Evolutionary conservation across 305 asterid species (phyloP), one percentile per base, ranked within the genome.

Genomic region (Rubia tinctorum): DNA sequence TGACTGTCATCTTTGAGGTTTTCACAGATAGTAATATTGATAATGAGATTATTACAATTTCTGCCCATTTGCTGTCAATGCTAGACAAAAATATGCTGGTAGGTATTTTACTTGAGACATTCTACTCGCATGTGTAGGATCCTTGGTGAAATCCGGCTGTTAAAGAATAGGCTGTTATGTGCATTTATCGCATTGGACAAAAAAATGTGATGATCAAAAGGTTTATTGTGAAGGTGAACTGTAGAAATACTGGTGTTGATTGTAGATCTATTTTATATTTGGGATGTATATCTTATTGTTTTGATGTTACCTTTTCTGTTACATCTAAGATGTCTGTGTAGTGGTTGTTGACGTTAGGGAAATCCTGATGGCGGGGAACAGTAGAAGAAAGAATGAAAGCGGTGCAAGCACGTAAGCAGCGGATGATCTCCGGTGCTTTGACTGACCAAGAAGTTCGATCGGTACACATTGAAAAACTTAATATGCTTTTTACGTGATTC

Each of bases 111-210:
- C 23, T 0, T 64, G 27, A 7, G 17, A 20, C n/a, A 17, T 27
- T 18, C 13, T 12, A 71, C 27, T 58, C 58, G 18, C 44, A n/a
- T 63, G 20, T 42, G 77, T 83, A 94, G 99, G 99, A 95, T 85
- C 99, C 99, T 9, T 95, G 98, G 99, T 95, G 99, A 98, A 95
- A 95, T 85, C 97, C 98, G 40, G 99, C 99, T 62, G 98, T 95
- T 51, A 98, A 95, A 84, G 99, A 95, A 64, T 98, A 95, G 82
- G 98, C 99, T 43, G 97, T 95, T 51, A 95, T 95, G 99, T 96
- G 98, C 68, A 91, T 95, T 82, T 98, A 95, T 84, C 98, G 99
- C 56, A 90, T 95, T 60, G 98, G 99, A 77, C 99, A 95, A 81
- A 86, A 90, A 79, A 89, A 78, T 14, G 99, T 95, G 75, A 73